Evolutionary conservation across 164 flowering plant genomes (phyloP).

Genomic region (Brasenia schreberi): DNA sequence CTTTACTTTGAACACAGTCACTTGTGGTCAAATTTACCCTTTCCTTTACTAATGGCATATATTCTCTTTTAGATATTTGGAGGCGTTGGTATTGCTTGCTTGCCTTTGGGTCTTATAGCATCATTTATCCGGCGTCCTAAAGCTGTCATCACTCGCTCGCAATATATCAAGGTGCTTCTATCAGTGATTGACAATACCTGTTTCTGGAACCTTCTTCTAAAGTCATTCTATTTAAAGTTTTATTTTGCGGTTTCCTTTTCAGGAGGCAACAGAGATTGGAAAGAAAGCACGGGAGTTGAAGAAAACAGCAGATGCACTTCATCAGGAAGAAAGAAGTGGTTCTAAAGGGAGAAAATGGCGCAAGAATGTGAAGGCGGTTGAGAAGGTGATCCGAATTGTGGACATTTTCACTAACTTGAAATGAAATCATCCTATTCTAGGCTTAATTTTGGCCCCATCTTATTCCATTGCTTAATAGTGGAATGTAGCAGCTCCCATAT

Average conservation of each 20-base stretch:
- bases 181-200: no score
- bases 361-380: slow-evolving; percentile 90
- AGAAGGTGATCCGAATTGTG: slow-evolving; percentile 40
- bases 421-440: no score
- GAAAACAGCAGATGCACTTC: slow-evolving; percentile 92
- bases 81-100: slow-evolving; percentile 89
- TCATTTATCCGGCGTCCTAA: slow-evolving; percentile 89
- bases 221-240: not conserved
- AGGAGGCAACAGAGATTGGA: slow-evolving; percentile 95
- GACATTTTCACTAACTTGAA: no score
- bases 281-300: slow-evolving; percentile 90
- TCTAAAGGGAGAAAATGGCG: slow-evolving; percentile 94
- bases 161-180: slow-evolving; percentile 76
- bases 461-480: no score
- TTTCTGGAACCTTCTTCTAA: not conserved
- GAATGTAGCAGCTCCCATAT: no score
- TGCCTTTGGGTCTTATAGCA: slow-evolving; percentile 83
- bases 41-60: not conserved
- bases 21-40: no score
- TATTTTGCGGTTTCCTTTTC: no score
- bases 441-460: no score
- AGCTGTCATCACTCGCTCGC: slow-evolving; percentile 97
- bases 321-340: slow-evolving; percentile 92
- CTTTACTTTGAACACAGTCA: no score
- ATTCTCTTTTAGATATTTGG: slow-evolving; percentile 73